Percentiles rank a stretch among this genome's conserved stretches.
Conservation (phyloP, 495 filamentous ascomycete species). For the Opeltia flavorubescens region DNA sequence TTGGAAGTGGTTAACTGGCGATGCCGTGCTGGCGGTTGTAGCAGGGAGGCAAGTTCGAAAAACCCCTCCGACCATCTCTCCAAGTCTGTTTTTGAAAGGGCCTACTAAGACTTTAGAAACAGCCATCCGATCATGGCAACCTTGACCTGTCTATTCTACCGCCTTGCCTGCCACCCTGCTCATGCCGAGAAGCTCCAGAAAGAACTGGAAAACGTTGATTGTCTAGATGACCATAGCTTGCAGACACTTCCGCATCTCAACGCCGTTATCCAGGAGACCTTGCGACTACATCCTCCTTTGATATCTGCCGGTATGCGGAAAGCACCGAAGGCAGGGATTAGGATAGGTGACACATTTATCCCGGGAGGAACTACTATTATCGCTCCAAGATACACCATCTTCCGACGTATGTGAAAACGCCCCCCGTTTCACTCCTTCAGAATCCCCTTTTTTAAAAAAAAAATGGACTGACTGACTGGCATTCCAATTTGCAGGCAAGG, state of each 20-base stretch:
- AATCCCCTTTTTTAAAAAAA: neutral
- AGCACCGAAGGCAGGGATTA: conserved; percentile 15
- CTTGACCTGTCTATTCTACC: conserved; percentile 22
- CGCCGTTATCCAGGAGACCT: conserved; percentile 36
- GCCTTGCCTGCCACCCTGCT: conserved; percentile 19
- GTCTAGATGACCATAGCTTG: neutral
- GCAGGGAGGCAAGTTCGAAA: conserved; percentile 23
- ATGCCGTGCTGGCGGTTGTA: conserved; percentile 21
- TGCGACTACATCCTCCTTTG: conserved; percentile 28
- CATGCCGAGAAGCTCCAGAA: conserved; percentile 12
- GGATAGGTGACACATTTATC: conserved; percentile 17
- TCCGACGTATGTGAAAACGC: conserved; percentile 15
- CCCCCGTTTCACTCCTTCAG: neutral
- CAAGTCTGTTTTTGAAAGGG: neutral
- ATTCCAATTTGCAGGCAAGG: conserved; percentile 12
- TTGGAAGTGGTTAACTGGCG: conserved; percentile 17
- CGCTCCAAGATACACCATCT: conserved; percentile 23
- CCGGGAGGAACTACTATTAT: conserved; percentile 22
- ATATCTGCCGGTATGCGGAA: conserved; percentile 13
- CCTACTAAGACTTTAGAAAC: neutral
- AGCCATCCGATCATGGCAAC: conserved; percentile 22
- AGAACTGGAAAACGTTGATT: conserved; percentile 6
- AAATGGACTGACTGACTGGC: neutral
- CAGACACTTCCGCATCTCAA: conserved; percentile 20
- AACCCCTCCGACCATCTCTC: neutral